Evolutionary conservation across 2,329 filamentous ascomycete genomes (phyloP).

Genomic region (Verticillium isaacii): DNA sequence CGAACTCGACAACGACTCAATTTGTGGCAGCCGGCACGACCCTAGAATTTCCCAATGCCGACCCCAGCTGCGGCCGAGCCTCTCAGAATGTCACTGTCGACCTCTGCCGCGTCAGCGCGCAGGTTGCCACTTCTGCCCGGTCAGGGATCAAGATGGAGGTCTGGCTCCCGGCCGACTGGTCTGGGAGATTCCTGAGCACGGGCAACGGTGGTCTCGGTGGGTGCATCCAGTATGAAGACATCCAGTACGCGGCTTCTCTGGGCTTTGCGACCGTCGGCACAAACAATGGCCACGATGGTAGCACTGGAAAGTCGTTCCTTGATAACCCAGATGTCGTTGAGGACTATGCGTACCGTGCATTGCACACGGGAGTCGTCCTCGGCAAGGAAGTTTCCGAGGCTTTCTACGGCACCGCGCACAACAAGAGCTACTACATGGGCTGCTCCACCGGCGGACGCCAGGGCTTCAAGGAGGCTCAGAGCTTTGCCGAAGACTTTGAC

Average conservation of each 20-base stretch:
- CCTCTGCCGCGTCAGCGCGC: constrained; percentile 22
- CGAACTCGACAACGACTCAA: constrained; percentile 3
- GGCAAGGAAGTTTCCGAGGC: constrained; percentile 36
- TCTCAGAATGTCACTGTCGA: constrained; percentile 16
- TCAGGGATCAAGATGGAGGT: constrained; percentile 40
- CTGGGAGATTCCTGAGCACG: constrained; percentile 38
- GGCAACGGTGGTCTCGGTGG: constrained; percentile 44
- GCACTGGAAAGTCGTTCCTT: constrained; percentile 23
- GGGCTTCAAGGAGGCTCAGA: constrained; percentile 39
- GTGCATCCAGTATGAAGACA: constrained; percentile 39
- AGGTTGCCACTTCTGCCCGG: constrained; percentile 28
- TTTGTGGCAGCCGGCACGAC: constrained; percentile 33
- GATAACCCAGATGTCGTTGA: constrained; percentile 29
- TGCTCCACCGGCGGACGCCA: constrained; percentile 52
- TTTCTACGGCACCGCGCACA: constrained; percentile 32
- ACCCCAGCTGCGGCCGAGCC: constrained; percentile 27
- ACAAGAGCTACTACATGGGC: constrained; percentile 44
- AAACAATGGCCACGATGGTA: constrained; percentile 46
- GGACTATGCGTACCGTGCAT: constrained; percentile 27
- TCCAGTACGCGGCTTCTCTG: constrained; percentile 33
- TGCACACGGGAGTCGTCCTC: constrained; percentile 41
- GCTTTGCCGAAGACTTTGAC: constrained; percentile 43
- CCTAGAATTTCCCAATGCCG: constrained; percentile 28
- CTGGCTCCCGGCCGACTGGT: constrained; percentile 41
- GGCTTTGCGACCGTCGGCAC: constrained; percentile 41